These are phyloP conservation scores for Geosiphon pyriformis DNA, from an alignment of 192 early-diverging fungal species.

Conservation along the genomic window DNA sequence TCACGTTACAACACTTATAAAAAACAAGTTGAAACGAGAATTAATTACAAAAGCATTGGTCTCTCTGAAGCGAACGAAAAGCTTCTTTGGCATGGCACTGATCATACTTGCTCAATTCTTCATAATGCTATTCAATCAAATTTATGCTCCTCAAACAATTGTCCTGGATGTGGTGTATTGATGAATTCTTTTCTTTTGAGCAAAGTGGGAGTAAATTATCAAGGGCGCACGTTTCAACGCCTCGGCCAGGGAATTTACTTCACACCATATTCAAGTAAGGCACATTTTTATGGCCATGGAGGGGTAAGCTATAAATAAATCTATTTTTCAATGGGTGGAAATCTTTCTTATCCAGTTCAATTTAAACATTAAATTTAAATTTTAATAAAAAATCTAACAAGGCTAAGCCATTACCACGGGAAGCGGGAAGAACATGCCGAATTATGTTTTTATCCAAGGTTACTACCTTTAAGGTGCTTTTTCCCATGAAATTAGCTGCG, in stretches of 20 bases:
- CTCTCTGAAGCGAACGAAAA: slow-evolving; percentile 8
- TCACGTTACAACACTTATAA: slow-evolving; percentile 5
- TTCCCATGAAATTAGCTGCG: no score
- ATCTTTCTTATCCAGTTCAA: no score
- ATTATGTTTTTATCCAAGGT: slow-evolving; percentile 20
- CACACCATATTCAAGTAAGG: slow-evolving; percentile 8
- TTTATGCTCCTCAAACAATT: not conserved
- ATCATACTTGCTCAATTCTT: slow-evolving; percentile 4
- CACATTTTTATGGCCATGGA: slow-evolving; percentile 19
- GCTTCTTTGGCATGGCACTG: slow-evolving; percentile 20
- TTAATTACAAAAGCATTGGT: not conserved
- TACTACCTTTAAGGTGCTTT: no score
- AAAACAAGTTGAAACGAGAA: not conserved
- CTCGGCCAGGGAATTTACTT: slow-evolving; percentile 23
- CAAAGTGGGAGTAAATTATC: slow-evolving; percentile 9
- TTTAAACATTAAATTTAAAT: no score
- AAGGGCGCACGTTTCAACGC: slow-evolving; percentile 2
- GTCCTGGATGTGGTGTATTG: slow-evolving; percentile 19
- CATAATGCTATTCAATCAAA: not conserved
- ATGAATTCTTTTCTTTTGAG: slow-evolving; percentile 20
- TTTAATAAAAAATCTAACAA: no score
- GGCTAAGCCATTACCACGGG: not conserved
- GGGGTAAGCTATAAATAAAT: slow-evolving; percentile 22
- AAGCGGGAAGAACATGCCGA: not conserved
- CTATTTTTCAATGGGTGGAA: no score